A percentile compares a stretch with the other conserved stretches of the same genome.
These are phyloP conservation scores for Collybia sordida DNA, from an alignment of 768 basidiomycete genomes.

Conservation along the genomic window DNA sequence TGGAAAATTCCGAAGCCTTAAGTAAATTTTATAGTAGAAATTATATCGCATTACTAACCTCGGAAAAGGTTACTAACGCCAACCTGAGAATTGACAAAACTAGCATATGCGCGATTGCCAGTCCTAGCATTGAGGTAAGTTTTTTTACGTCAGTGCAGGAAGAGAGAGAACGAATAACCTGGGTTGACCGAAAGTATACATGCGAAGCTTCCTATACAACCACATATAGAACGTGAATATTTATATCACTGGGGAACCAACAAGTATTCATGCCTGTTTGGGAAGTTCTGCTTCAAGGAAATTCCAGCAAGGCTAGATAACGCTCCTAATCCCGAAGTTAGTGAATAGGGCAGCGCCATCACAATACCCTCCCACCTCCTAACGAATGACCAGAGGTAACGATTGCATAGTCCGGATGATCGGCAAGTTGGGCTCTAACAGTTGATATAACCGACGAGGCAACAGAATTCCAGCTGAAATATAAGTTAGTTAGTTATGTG, in stretches of 20 bases:
- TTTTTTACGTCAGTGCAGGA: neutral
- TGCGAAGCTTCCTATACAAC: conserved; percentile 3
- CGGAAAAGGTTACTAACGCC: conserved; percentile 14
- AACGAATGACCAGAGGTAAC: conserved; percentile 39
- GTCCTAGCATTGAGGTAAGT: conserved; percentile 5
- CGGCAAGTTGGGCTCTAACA: conserved; percentile 27
- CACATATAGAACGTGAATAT: too few species aligned
- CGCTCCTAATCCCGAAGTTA: conserved; percentile 8
- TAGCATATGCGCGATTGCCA: conserved; percentile 11
- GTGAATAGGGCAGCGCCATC: too few species aligned
- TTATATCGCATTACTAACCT: conserved; percentile 5
- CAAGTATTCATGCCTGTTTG: conserved; percentile 12
- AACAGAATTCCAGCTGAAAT: conserved; percentile 29
- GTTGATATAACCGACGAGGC: conserved; percentile 23
- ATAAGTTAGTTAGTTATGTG: neutral
- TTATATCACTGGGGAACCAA: neutral
- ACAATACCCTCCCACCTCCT: conserved; percentile 23
- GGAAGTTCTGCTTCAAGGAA: conserved; percentile 28
- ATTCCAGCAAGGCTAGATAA: conserved; percentile 37
- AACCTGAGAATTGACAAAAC: conserved; percentile 15
- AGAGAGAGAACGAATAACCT: conserved; percentile 1
- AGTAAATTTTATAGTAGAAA: too few species aligned
- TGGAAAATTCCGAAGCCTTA: neutral
- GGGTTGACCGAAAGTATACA: conserved; percentile 19
- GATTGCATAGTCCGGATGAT: conserved; percentile 32